Evolutionary conservation across 192 early-diverging fungal species (phyloP).

Genomic region (Rhizophagus clarus): DNA sequence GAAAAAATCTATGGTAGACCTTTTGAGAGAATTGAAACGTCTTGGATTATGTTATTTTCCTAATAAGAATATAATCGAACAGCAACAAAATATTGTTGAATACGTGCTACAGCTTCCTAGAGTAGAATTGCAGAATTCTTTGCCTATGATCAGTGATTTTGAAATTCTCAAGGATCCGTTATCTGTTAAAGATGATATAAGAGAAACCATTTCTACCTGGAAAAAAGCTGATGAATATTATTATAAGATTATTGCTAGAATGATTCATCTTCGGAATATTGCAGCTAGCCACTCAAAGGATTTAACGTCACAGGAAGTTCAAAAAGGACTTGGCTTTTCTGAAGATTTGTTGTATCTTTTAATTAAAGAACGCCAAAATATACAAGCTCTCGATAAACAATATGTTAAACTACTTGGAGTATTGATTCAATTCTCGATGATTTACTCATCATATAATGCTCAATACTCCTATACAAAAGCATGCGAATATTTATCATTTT

Average conservation of each 20-base stretch:
- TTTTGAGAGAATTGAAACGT: conserved; percentile 69
- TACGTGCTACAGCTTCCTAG: conserved; percentile 47
- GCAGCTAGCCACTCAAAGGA: conserved; percentile 55
- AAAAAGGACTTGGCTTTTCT: conserved; percentile 61
- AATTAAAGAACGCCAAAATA: conserved; percentile 55
- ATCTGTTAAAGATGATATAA: not conserved
- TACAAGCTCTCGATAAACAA: conserved; percentile 35
- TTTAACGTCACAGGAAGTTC: conserved; percentile 65
- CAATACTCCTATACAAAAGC: not conserved
- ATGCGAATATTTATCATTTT: conserved; percentile 27
- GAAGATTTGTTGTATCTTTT: conserved; percentile 68
- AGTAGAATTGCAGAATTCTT: conserved; percentile 33
- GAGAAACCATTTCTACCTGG: conserved; percentile 46
- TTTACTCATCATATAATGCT: conserved; percentile 34
- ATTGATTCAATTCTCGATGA: conserved; percentile 36
- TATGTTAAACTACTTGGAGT: conserved; percentile 21
- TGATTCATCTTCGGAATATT: conserved; percentile 59
- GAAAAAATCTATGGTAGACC: conserved; percentile 78
- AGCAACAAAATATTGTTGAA: conserved; percentile 46
- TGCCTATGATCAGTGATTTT: not conserved
- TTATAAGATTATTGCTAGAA: conserved; percentile 63
- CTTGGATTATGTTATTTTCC: conserved; percentile 57
- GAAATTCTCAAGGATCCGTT: not conserved
- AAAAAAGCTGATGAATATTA: conserved; percentile 69
- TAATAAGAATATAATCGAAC: conserved; percentile 40